A percentile compares a stretch with the other conserved stretches of the same genome.
Conservation (phyloP, 257 asterid genomes). For the Scutellaria minor region DNA sequence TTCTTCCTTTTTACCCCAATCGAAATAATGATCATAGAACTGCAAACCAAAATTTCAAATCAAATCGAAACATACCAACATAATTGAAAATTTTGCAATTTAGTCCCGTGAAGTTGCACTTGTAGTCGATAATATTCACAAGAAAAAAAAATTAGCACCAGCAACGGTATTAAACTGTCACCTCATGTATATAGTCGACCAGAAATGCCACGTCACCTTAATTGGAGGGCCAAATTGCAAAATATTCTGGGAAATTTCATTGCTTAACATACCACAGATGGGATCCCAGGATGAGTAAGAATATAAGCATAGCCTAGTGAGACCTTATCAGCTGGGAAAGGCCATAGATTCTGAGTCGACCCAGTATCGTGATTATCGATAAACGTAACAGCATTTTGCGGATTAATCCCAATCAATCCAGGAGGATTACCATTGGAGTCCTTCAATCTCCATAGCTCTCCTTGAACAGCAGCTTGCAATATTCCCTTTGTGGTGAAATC, state of each 20-base stretch:
- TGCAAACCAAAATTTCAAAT: constrained; percentile 37
- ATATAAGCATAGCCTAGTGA: constrained; percentile 83
- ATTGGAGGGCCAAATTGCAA: no score
- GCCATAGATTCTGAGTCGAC: constrained; percentile 70
- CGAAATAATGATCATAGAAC: constrained; percentile 82
- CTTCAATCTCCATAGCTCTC: constrained; percentile 75
- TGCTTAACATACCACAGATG: constrained; percentile 52
- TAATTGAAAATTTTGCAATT: no score
- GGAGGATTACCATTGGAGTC: constrained; percentile 69
- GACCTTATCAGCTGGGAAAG: constrained; percentile 79
- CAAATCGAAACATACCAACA: no score
- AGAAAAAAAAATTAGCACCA: no score
- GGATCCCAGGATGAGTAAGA: constrained; percentile 87
- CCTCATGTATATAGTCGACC: no score
- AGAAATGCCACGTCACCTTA: no score
- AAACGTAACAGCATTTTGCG: constrained; percentile 75
- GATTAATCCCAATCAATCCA: constrained; percentile 75
- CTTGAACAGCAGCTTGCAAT: constrained; percentile 75
- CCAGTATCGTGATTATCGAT: constrained; percentile 90
- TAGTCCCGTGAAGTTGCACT: no score
- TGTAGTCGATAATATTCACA: no score
- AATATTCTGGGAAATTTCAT: no score
- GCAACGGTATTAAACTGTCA: no score
- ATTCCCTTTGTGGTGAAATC: constrained; percentile 86
- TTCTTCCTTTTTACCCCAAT: constrained; percentile 72